Evolutionary conservation across 352 stramenopile genomes (phyloP).

Genomic region (Phytophthora lateralis): DNA sequence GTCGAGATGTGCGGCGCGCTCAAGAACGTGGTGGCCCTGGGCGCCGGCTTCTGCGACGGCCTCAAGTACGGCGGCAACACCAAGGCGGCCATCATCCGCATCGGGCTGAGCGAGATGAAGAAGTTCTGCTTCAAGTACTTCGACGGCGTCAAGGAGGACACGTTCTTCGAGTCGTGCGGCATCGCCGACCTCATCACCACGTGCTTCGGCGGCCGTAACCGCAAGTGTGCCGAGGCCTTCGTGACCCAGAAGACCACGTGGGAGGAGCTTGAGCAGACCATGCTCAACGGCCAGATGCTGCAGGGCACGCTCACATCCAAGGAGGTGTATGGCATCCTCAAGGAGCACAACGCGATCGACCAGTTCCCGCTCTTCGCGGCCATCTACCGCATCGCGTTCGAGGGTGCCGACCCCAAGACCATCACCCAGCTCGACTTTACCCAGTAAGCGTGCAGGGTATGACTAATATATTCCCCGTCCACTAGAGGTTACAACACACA

Average conservation of each 20-base stretch:
- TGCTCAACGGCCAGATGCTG: slow-evolving; percentile 98
- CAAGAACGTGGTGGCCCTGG: slow-evolving; percentile 98
- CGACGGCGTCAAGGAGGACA: slow-evolving; percentile 91
- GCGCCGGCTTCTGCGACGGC: slow-evolving; percentile 97
- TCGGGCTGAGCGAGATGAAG: slow-evolving; percentile 96
- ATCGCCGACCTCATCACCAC: slow-evolving; percentile 98
- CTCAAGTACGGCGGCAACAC: slow-evolving; percentile 96
- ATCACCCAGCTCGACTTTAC: slow-evolving; percentile 69
- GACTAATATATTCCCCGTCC: slow-evolving; percentile 30
- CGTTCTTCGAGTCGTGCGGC: slow-evolving; percentile 97
- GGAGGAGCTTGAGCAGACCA: slow-evolving; percentile 92
- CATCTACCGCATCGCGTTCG: slow-evolving; percentile 95
- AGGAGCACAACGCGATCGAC: slow-evolving; percentile 75
- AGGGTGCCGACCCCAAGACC: slow-evolving; percentile 77
- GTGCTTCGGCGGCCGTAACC: slow-evolving; percentile 97
- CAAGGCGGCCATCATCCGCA: slow-evolving; percentile 96
- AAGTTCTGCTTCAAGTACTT: slow-evolving; percentile 95
- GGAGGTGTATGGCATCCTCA: slow-evolving; percentile 94
- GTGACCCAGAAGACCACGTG: slow-evolving; percentile 80
- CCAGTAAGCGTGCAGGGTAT: slow-evolving; percentile 18
- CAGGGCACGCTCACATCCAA: slow-evolving; percentile 95
- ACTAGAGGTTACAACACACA: slow-evolving; percentile 10
- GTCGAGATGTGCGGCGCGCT: slow-evolving; percentile 97
- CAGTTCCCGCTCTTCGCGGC: slow-evolving; percentile 92
- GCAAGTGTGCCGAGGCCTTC: slow-evolving; percentile 96